Evolutionary conservation across 2,329 filamentous ascomycete species (phyloP), one percentile per base, ranked within the genome.

Genomic region (Epichloe gansuensis): DNA sequence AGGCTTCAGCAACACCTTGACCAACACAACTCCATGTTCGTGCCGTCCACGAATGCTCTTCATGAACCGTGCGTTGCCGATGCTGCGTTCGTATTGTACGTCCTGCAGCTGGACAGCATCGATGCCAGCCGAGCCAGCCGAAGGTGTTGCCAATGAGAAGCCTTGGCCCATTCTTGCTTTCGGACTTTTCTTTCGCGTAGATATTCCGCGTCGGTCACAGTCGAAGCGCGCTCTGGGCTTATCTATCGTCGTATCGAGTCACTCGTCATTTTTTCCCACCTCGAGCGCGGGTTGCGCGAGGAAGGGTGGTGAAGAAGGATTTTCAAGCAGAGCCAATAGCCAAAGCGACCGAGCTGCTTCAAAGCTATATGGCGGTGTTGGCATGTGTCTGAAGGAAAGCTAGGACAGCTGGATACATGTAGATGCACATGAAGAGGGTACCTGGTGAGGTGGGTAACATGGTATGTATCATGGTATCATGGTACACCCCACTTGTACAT

Each of bases 1-100:
- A 3, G 90, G 89, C 69, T 98, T 98, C 68, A 94, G 87, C 53
- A 95, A 85, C 34, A 95, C 85, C 71, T 97, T 97, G 64, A 94
- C 89, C 52, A 97, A 83, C 17, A 95, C 90, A 41, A 96, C 76
- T 51, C 93, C 91, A 73, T 95, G 87, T 61, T 86, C 85, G 65
- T 95, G 88, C 48, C 89, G 80, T 25, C 91, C 93, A 58, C 91
- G 82, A 57, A 97, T 90, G 57, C 88, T 93, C 70, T 97, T 96
- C 84, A 98, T 93, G 63, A 98, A 96, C 39, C 93, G 83, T 25
- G 89, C 89, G 58, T 86, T 89, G 47, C 91, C 91, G 63, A 98
- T 81, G 38, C 89, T 89, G 69, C 86, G 89, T 70, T 98, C 93
- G 71, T 96, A 95, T 39, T 85, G 82, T 54, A 97, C 74, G 64